phyloP scores from a whole-genome alignment of 1,284 basidiomycete species.

The Tylopilus orsonianus region DNA sequence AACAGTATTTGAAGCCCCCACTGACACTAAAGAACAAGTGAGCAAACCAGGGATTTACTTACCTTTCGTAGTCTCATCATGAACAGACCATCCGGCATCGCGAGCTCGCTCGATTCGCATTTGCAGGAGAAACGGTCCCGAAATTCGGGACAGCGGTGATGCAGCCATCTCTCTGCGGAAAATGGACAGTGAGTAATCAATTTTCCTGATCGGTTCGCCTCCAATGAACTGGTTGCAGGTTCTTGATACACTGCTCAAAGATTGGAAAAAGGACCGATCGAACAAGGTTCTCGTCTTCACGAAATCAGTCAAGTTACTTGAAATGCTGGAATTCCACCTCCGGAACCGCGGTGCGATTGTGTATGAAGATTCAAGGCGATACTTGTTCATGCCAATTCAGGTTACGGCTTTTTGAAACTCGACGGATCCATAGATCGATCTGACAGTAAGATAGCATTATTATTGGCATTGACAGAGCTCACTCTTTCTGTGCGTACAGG shows the following conservation, averaged over 20 bases:
- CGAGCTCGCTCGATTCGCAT: conserved; percentile 55
- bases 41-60: conserved; percentile 1
- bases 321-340: conserved; percentile 76
- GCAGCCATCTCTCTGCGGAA: conserved; percentile 71
- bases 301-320: conserved; percentile 79
- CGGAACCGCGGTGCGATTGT: conserved; percentile 44
- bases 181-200: conserved; percentile 65
- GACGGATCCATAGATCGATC: conserved; percentile 69
- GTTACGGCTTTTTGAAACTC: conserved; percentile 65
- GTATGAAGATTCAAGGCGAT: not conserved
- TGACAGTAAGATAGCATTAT: conserved; percentile 45
- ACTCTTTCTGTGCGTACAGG: conserved; percentile 44
- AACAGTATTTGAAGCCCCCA: conserved; percentile 45
- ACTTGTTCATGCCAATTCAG: conserved; percentile 33
- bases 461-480: conserved; percentile 4
- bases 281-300: conserved; percentile 88
- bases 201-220: not conserved
- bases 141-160: conserved; percentile 64
- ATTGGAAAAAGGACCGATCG: conserved; percentile 60
- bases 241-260: conserved; percentile 59
- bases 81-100: conserved; percentile 56
- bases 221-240: conserved; percentile 45
- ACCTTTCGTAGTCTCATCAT: conserved; percentile 5
- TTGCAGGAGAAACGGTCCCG: conserved; percentile 53
- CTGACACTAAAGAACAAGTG: conserved; percentile 65